These are phyloP conservation scores for Scedosporium dehoogii DNA, from an alignment of 2,329 filamentous ascomycete species.

Conservation along the genomic window DNA sequence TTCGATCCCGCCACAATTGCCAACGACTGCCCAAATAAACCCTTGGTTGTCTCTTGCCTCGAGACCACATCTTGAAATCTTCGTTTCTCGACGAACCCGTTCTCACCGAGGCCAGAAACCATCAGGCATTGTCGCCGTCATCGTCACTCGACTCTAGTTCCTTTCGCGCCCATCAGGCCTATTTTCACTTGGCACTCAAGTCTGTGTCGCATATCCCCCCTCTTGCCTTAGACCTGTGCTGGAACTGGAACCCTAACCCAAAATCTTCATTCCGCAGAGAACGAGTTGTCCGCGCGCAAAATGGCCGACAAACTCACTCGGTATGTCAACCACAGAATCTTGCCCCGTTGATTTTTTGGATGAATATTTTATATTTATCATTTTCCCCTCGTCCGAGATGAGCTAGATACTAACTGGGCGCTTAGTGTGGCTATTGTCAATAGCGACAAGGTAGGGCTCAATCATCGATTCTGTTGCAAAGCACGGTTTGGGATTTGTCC, in stretches of 20 bases:
- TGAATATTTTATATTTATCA: too few species aligned
- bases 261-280: neutral
- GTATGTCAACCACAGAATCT: slow-evolving; percentile 39
- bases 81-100: too few species aligned
- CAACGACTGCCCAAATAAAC: too few species aligned
- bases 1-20: too few species aligned
- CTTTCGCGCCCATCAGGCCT: too few species aligned
- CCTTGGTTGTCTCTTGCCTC: too few species aligned
- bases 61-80: too few species aligned
- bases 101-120: too few species aligned
- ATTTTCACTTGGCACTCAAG: neutral
- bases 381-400: too few species aligned
- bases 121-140: neutral
- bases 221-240: too few species aligned
- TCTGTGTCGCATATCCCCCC: neutral
- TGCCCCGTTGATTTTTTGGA: too few species aligned
- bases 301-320: slow-evolving; percentile 95
- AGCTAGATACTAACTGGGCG: neutral
- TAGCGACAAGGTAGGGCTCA: slow-evolving; percentile 72
- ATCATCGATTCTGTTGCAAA: slow-evolving; percentile 8
- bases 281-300: slow-evolving; percentile 16
- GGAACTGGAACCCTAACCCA: slow-evolving; percentile 4
- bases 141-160: too few species aligned
- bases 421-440: slow-evolving; percentile 96
- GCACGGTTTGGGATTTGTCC: neutral